A percentile compares a stretch with the other conserved stretches of the same genome.
Evolutionary conservation across 352 stramenopile species (phyloP).

Genomic region (Nothophytophthora sp.): DNA sequence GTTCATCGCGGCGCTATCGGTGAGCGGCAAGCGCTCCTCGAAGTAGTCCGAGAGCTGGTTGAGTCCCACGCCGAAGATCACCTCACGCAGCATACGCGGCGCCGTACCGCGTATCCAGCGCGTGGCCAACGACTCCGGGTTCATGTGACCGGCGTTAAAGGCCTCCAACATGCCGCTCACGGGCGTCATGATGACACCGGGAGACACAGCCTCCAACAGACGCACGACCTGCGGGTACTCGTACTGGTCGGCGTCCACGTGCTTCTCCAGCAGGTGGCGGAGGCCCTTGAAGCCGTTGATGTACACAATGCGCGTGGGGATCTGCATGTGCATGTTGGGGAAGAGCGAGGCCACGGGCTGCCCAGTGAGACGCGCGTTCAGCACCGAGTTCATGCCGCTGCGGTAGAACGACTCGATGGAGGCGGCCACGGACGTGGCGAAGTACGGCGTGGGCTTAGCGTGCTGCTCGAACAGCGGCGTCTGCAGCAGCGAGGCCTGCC

Average conservation of each 20-base stretch:
- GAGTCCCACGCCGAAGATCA: constrained; percentile 94
- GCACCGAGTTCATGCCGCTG: constrained; percentile 90
- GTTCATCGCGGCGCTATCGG: constrained; percentile 67
- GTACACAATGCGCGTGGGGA: constrained; percentile 92
- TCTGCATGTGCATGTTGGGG: constrained; percentile 94
- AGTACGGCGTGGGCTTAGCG: constrained; percentile 88
- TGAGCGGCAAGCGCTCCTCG: constrained; percentile 87
- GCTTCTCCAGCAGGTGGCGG: constrained; percentile 83
- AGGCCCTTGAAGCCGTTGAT: constrained; percentile 95
- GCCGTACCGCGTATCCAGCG: constrained; percentile 91
- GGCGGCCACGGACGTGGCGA: constrained; percentile 90
- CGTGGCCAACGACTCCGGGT: constrained; percentile 86
- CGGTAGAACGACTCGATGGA: constrained; percentile 94
- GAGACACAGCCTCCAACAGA: constrained; percentile 78
- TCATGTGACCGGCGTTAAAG: constrained; percentile 94
- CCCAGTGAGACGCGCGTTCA: constrained; percentile 88
- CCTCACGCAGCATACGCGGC: constrained; percentile 86
- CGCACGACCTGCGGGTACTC: constrained; percentile 81
- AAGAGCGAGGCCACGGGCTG: constrained; percentile 85
- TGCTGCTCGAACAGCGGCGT: constrained; percentile 92
- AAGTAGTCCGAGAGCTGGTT: constrained; percentile 95
- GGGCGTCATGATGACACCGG: constrained; percentile 93
- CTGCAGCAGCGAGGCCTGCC: constrained; percentile 80
- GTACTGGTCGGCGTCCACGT: constrained; percentile 83
- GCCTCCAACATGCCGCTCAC: constrained; percentile 92